phyloP scores from a whole-genome alignment of 106 monocot species.

The Dioscorea alata region DNA sequence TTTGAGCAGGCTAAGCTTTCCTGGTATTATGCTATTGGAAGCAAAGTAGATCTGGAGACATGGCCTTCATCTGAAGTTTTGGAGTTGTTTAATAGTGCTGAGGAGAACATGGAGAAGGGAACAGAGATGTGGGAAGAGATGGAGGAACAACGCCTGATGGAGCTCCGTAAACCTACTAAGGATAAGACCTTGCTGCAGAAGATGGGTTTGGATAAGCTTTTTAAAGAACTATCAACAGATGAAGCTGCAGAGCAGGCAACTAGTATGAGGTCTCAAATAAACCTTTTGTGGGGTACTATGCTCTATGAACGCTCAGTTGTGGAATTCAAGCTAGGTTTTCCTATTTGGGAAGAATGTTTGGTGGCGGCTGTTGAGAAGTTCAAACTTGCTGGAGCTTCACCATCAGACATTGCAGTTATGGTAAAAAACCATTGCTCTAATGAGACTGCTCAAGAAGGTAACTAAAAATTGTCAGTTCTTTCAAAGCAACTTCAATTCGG shows the following conservation, averaged over 20 bases:
- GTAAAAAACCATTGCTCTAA: constrained; percentile 84
- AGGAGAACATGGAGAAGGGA: constrained; percentile 91
- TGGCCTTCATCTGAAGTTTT: constrained; percentile 49
- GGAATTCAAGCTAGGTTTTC: constrained; percentile 73
- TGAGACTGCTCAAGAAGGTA: constrained; percentile 86
- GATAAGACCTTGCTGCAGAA: constrained; percentile 60
- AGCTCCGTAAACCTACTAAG: constrained; percentile 43
- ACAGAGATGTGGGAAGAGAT: constrained; percentile 81
- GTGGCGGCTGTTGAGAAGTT: constrained; percentile 75
- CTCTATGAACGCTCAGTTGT: constrained; percentile 87
- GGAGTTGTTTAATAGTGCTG: constrained; percentile 67
- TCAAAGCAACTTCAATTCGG: background rate
- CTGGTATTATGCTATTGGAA: constrained; percentile 73
- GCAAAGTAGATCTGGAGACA: constrained; percentile 40
- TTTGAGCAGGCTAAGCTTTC: constrained; percentile 89
- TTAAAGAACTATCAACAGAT: constrained; percentile 54
- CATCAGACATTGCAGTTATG: constrained; percentile 80
- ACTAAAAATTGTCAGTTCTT: background rate
- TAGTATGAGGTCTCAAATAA: constrained; percentile 68
- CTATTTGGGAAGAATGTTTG: constrained; percentile 67
- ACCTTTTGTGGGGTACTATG: constrained; percentile 76
- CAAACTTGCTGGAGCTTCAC: constrained; percentile 66
- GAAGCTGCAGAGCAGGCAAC: constrained; percentile 68
- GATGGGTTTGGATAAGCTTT: constrained; percentile 39
- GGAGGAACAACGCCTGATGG: constrained; percentile 51